Evolutionary conservation across 371 early-diverging fungal species (phyloP), one percentile per base, ranked within the genome.

Genomic region (Rhizopus delemar): DNA sequence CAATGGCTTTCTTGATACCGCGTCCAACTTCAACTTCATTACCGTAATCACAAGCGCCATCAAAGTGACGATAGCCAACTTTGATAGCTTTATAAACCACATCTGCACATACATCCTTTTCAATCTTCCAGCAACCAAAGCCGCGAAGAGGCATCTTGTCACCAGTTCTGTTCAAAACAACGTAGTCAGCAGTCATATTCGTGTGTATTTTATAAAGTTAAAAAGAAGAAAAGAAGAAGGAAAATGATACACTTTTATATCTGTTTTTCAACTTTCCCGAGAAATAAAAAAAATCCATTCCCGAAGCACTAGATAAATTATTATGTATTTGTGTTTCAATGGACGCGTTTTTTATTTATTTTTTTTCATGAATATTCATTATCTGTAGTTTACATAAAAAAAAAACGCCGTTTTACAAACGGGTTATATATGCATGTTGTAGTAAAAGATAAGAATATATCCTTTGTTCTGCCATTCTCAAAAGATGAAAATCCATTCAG

Each of bases 21-120:
- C 69, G 69, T 28, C 90, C 90, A 52, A 88, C 78, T 35, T 84
- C 81, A 9, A 73, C 69, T 68, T 90, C 89, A 66, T 90, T 92
- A 52, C 69, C 75, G 60, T 90, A 82, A 59, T 77, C 69, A 59
- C 65, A 56, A 33, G 77, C 77, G 43, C 68, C 68, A 64, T 74
- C 74, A 41, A 77, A 65, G 36, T 65, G 65, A 49, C 73, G 70
- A 56, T 77, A 77, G 5, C 77, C 77, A 35, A 59, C 50, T 56
- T 71, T 59, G 53, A 77, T 69, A 50, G 73, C 73, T 38, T 63
- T 59, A 46, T 88, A 87, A 38, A 71, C 56, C 29, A 63, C 59
- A 57, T 69, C 58, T 46, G 66, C 73, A 35, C 58, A 53, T 41
- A 64, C 66, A 13, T 66, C 59, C 38, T 63, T 63, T 41, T 66